Conservation (phyloP, 257 asterid species). For the Solanum commersonii region DNA sequence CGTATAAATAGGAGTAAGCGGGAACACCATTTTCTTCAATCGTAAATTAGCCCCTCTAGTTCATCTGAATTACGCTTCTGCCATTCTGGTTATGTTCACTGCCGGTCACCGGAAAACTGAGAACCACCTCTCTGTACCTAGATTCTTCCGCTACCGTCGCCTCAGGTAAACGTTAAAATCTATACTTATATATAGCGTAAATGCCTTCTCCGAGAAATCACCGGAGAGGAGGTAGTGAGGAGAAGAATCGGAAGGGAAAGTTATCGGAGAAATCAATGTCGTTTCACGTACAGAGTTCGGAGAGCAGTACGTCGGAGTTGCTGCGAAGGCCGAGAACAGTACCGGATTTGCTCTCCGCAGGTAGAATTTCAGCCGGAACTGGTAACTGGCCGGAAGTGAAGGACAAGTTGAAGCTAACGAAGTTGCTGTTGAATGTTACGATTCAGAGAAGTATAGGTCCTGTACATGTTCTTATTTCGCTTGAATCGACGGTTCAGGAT, state of each 20-base stretch:
- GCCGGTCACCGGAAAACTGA: constrained; percentile 31
- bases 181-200: not conserved
- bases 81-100: constrained; percentile 26
- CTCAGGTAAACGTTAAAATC: constrained; percentile 12
- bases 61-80: not conserved
- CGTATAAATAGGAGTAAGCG: constrained; percentile 1
- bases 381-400: not conserved
- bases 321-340: constrained; percentile 59
- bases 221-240: constrained; percentile 38
- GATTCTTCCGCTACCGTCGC: constrained; percentile 40
- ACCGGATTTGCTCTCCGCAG: constrained; percentile 40
- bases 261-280: constrained; percentile 51
- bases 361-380: not conserved
- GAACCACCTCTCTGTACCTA: constrained; percentile 22
- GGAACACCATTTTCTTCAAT: not conserved
- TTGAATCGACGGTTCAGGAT: constrained; percentile 66
- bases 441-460: constrained; percentile 80
- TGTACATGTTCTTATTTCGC: constrained; percentile 57
- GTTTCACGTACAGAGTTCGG: constrained; percentile 31
- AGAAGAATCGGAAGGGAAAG: constrained; percentile 47
- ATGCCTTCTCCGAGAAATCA: constrained; percentile 68
- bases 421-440: constrained; percentile 65
- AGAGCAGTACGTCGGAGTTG: constrained; percentile 3
- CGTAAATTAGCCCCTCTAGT: not conserved
- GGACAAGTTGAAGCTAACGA: constrained; percentile 39